phyloP scores from a whole-genome alignment of 164 flowering plant species.

The Stephania japonica region DNA sequence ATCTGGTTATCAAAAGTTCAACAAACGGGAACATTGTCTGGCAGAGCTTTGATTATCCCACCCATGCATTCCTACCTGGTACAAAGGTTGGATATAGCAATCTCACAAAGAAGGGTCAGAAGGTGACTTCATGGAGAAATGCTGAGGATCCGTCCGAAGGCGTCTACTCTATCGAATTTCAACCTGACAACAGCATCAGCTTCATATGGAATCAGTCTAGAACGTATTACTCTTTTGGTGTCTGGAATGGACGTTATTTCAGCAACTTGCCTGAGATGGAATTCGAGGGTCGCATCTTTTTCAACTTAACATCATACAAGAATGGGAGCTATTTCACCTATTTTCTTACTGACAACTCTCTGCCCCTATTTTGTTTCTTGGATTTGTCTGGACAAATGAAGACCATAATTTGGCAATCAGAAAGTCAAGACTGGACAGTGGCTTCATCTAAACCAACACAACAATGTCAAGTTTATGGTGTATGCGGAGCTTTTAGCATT shows the following conservation, averaged over 20 bases:
- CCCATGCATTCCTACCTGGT: conserved; percentile 8
- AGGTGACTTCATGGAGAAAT: conserved; percentile 53
- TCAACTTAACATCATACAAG: conserved; percentile 10
- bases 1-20: too few species aligned
- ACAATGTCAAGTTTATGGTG: too few species aligned
- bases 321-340: conserved; percentile 20
- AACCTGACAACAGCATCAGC: neutral
- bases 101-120: conserved; percentile 25
- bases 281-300: neutral
- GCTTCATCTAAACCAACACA: too few species aligned
- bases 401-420: too few species aligned
- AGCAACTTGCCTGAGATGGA: neutral
- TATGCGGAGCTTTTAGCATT: too few species aligned
- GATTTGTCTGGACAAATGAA: too few species aligned
- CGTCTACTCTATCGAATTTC: conserved; percentile 22
- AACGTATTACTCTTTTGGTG: neutral
- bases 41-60: too few species aligned
- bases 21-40: too few species aligned
- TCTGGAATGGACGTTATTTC: too few species aligned
- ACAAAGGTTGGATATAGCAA: conserved; percentile 1
- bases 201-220: too few species aligned
- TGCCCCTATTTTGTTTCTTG: neutral
- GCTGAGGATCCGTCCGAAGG: conserved; percentile 50
- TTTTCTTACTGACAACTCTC: conserved; percentile 2
- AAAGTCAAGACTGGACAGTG: too few species aligned